Base-by-base conservation (phyloP, 2,329 filamentous ascomycete species). In the Alternaria angustiovoidea region DNA sequence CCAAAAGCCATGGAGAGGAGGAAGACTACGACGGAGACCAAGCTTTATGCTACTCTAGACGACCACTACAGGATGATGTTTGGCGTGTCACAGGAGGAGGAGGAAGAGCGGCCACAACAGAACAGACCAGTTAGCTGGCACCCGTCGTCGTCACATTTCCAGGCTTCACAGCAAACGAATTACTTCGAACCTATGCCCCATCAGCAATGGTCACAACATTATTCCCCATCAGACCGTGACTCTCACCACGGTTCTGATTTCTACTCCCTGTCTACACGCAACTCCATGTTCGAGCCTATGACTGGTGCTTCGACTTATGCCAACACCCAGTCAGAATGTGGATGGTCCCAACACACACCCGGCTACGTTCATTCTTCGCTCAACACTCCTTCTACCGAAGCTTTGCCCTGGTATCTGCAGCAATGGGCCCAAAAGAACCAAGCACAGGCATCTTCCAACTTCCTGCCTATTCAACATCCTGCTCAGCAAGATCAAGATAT, bases 41-140 rank as follows among this genome's bases (percentile, higher is more conserved):
- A 78, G 64, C 67, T 76, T 26, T 79, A 79, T 49, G 76, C 77
- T 22, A 78, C 76, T 7, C 63, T 79, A 7, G 78, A 79, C 49
- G 78, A 79, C 61, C 78, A 79, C 54, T 79, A 73, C 69, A 76
- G 76, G 57, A 77, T 79, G 74, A 79, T 79, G 76, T 79, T 79
- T 63, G 78, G 78, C 7, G 65, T 76, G 28, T 66, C 66, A 44
- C 61, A 71, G 32, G 73, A 77, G 32, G 69, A 73, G 49, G 62
- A 52, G 7, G 72, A 75, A 24, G 66, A 73, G 28, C 69, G 62
- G 41, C 69, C 63, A 41, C 68, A 75, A 51, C 62, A 68, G 34
- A 67, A 65, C 51, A 69, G 91, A 42, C 90, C 91, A 6, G 81
- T 91, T 46, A 93, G 90, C 81, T 93, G 91, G 91, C 91, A 93